A percentile compares a stretch with the other conserved stretches of the same genome.
Evolutionary conservation across 1,284 basidiomycete species (phyloP).

Genomic region (Mycena sp.): DNA sequence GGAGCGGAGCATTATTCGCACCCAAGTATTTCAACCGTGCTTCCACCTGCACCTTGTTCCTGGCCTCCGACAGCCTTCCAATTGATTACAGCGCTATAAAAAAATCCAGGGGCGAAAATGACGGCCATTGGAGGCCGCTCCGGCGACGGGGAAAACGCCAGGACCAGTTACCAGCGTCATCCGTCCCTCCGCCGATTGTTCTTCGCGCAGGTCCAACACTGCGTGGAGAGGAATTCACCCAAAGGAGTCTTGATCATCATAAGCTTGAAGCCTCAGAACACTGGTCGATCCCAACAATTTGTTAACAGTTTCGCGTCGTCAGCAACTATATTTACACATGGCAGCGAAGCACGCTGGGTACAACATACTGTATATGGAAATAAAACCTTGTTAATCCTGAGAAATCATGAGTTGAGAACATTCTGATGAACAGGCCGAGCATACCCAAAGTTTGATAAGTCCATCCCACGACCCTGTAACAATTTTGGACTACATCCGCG

Average conservation of each 20-base stretch:
- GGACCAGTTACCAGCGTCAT: neutral
- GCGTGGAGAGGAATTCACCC: too few relatives aligned
- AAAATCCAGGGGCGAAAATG: slow-evolving; percentile 14
- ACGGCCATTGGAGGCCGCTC: slow-evolving; percentile 1
- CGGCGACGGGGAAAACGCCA: neutral
- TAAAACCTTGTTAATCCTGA: slow-evolving; percentile 21
- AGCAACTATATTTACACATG: slow-evolving; percentile 18
- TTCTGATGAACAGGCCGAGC: slow-evolving; percentile 28
- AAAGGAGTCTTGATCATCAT: too few relatives aligned
- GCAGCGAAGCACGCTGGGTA: neutral
- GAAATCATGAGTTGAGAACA: neutral
- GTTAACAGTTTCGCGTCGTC: slow-evolving; percentile 3
- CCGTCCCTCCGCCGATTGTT: too few relatives aligned
- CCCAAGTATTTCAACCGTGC: neutral
- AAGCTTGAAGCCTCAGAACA: too few relatives aligned
- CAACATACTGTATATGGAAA: neutral
- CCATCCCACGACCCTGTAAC: slow-evolving; percentile 98
- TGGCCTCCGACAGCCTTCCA: slow-evolving; percentile 21
- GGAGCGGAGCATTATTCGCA: slow-evolving; percentile 18
- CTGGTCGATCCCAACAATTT: too few relatives aligned
- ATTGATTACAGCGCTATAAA: neutral
- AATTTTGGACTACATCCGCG: slow-evolving; percentile 81
- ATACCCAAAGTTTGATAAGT: slow-evolving; percentile 93
- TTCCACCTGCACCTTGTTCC: slow-evolving; percentile 21
- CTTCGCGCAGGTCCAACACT: too few relatives aligned